A percentile compares a stretch with the other conserved stretches of the same genome.
These are phyloP conservation scores for Sherardia arvensis DNA, from an alignment of 257 asterid species.

Conservation along the genomic window DNA sequence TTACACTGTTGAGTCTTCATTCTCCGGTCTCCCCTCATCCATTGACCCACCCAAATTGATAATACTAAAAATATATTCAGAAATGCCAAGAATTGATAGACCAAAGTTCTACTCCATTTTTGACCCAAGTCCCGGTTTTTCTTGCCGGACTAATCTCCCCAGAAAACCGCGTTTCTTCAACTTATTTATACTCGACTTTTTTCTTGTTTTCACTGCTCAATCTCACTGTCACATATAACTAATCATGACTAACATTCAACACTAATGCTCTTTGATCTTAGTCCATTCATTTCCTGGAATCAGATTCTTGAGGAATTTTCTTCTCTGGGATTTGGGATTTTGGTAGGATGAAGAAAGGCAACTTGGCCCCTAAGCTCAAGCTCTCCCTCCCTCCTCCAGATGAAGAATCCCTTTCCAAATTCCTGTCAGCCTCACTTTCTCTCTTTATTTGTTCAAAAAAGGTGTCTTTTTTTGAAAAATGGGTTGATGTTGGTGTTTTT, in stretches of 20 bases:
- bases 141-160: background rate
- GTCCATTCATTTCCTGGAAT: background rate
- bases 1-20: background rate
- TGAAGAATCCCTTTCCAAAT: conserved; percentile 64
- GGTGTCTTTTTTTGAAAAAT: background rate
- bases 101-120: background rate
- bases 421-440: conserved; percentile 42
- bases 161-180: background rate
- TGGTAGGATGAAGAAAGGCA: conserved; percentile 58
- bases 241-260: background rate
- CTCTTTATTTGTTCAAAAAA: background rate
- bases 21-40: background rate
- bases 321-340: background rate
- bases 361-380: conserved; percentile 67
- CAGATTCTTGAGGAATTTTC: background rate
- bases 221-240: background rate
- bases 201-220: background rate
- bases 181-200: background rate
- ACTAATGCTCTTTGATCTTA: background rate
- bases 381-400: conserved; percentile 88
- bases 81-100: background rate
- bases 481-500: conserved; percentile 5
- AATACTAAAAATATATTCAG: background rate
- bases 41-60: background rate
- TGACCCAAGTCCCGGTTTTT: background rate